These are phyloP conservation scores for Lipomyces sp. DNA, from an alignment of 805 yeast species.

Conservation along the genomic window DNA sequence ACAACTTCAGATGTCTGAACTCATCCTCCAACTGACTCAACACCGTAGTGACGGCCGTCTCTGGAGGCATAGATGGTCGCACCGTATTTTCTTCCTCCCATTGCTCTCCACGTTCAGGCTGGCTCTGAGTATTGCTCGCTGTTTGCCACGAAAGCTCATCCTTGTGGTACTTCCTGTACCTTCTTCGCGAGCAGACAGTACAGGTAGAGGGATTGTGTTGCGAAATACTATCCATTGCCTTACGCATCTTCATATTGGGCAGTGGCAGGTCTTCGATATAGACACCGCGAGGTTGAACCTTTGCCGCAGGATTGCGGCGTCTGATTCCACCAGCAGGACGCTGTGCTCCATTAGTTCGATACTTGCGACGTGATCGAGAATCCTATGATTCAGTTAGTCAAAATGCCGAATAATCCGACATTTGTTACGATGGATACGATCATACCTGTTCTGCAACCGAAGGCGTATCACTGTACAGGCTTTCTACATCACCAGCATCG, in stretches of 20 bases:
- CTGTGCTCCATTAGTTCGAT: background rate
- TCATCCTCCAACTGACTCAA: conserved; percentile 34
- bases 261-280: conserved; percentile 7
- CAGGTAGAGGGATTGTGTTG: conserved; percentile 28
- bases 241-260: conserved; percentile 12
- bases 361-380: background rate
- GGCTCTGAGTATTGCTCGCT: background rate
- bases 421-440: background rate
- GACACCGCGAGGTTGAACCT: background rate
- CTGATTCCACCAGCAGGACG: background rate
- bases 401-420: too few relatives aligned
- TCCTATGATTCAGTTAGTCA: background rate
- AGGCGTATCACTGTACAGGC: background rate
- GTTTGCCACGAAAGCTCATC: background rate
- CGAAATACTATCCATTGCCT: conserved; percentile 15
- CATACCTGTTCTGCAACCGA: background rate
- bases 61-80: conserved; percentile 35
- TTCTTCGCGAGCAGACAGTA: conserved; percentile 28
- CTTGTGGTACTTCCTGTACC: conserved; percentile 8
- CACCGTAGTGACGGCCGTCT: conserved; percentile 24
- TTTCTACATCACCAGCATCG: conserved; percentile 1
- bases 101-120: background rate
- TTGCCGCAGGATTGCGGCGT: background rate
- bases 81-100: conserved; percentile 31
- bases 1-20: conserved; percentile 27